phyloP scores from a whole-genome alignment of 805 yeast species.

The Candida bentonensis region DNA sequence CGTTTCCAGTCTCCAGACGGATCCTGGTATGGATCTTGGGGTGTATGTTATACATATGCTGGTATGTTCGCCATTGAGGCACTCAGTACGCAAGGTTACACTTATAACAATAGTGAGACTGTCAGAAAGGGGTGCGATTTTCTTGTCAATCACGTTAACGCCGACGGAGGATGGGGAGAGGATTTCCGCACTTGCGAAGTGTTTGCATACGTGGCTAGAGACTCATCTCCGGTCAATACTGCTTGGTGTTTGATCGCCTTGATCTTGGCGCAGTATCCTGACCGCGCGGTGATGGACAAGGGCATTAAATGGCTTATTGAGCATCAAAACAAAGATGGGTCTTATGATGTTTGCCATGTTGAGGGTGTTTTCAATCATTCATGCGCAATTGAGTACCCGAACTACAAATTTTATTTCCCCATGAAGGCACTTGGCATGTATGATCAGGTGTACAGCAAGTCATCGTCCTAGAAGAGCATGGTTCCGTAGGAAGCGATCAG shows the following conservation, averaged over 20 bases:
- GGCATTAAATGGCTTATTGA: constrained; percentile 52
- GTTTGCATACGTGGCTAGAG: constrained; percentile 50
- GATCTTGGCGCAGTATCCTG: constrained; percentile 68
- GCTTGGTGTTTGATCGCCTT: constrained; percentile 86
- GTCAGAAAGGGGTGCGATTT: constrained; percentile 79
- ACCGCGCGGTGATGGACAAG: constrained; percentile 39
- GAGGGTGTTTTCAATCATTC: constrained; percentile 97
- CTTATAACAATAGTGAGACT: constrained; percentile 43
- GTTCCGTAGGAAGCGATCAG: too few relatives aligned
- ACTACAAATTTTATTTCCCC: constrained; percentile 77
- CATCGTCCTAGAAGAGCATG: too few relatives aligned
- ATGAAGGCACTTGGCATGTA: constrained; percentile 86
- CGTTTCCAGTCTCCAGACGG: constrained; percentile 66
- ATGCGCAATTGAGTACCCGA: constrained; percentile 90
- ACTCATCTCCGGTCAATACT: constrained; percentile 72
- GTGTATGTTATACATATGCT: constrained; percentile 89
- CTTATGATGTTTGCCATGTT: constrained; percentile 69
- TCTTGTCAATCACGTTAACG: constrained; percentile 54
- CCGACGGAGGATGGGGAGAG: constrained; percentile 98
- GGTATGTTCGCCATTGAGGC: constrained; percentile 98
- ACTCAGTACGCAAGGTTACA: constrained; percentile 50
- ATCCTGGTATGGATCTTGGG: constrained; percentile 98
- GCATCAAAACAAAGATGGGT: constrained; percentile 63
- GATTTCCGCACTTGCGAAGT: constrained; percentile 82
- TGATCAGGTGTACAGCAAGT: constrained; percentile 12